A percentile compares a stretch with the other conserved stretches of the same genome.
Conservation (phyloP, 257 asterid genomes). For the Solanum sitiens region DNA sequence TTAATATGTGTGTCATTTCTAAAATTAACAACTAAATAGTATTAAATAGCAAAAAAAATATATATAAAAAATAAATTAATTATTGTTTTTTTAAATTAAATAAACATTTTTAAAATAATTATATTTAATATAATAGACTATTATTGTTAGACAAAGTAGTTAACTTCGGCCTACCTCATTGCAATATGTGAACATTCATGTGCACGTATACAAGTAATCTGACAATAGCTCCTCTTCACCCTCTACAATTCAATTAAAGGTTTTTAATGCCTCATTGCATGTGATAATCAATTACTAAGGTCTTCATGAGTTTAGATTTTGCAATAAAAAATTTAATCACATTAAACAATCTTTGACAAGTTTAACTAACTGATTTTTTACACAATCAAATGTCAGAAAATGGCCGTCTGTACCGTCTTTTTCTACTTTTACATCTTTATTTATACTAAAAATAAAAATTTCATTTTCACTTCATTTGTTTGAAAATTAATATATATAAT, state of each 20-base stretch:
- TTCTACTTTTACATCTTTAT: too few species aligned
- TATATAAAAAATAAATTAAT: too few species aligned
- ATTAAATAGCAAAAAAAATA: too few species aligned
- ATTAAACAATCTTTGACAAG: neutral
- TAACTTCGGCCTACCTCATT: neutral
- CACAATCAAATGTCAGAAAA: neutral
- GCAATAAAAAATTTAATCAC: neutral
- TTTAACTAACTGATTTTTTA: neutral
- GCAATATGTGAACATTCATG: neutral
- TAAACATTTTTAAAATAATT: too few species aligned
- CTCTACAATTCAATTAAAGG: neutral
- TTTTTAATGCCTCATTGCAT: neutral
- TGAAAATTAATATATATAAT: too few species aligned
- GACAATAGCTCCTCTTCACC: neutral
- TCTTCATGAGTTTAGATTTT: neutral
- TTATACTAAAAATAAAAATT: too few species aligned
- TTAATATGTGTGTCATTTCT: too few species aligned
- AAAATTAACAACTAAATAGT: too few species aligned
- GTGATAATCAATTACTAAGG: neutral
- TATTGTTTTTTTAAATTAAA: too few species aligned
- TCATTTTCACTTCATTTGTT: too few species aligned
- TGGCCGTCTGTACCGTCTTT: neutral
- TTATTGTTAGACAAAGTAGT: rapidly evolving
- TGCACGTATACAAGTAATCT: neutral
- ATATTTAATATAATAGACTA: too few species aligned